phyloP scores from a whole-genome alignment of 306 rosid genomes.

The Prunus kanzakura region DNA sequence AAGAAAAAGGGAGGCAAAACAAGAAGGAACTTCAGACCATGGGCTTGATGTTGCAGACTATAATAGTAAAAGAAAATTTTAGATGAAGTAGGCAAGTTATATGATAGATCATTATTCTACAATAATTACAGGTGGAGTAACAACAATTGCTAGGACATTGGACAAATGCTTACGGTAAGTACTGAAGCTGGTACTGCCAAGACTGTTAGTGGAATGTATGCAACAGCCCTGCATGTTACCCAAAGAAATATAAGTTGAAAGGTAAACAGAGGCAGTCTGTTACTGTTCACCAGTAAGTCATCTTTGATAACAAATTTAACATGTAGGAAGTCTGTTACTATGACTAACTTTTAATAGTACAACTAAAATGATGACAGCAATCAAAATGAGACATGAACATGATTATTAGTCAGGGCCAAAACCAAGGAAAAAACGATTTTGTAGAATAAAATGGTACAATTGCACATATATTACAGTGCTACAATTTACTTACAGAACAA shows the following conservation, averaged over 20 bases:
- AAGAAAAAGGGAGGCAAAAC: neutral
- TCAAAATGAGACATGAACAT: neutral
- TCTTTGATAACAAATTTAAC: neutral
- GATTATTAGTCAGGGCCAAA: neutral
- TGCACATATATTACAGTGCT: neutral
- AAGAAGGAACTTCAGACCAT: neutral
- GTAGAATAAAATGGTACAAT: neutral
- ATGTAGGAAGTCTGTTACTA: neutral
- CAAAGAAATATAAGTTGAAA: constrained; percentile 7
- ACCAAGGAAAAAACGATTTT: neutral
- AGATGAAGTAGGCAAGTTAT: neutral
- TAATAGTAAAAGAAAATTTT: neutral
- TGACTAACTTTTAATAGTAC: neutral
- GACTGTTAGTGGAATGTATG: constrained; percentile 83
- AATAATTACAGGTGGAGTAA: constrained; percentile 3
- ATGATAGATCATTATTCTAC: neutral
- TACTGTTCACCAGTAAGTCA: neutral
- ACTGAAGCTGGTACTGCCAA: constrained; percentile 92
- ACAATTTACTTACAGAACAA: constrained; percentile 67
- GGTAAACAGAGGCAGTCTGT: neutral
- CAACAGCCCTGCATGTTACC: constrained; percentile 58
- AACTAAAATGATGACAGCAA: neutral
- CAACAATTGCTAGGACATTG: neutral
- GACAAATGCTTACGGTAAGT: constrained; percentile 54
- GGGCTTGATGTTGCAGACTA: neutral